Conservation (phyloP, 1,139 yeast species). For the Diutina rugosa region DNA sequence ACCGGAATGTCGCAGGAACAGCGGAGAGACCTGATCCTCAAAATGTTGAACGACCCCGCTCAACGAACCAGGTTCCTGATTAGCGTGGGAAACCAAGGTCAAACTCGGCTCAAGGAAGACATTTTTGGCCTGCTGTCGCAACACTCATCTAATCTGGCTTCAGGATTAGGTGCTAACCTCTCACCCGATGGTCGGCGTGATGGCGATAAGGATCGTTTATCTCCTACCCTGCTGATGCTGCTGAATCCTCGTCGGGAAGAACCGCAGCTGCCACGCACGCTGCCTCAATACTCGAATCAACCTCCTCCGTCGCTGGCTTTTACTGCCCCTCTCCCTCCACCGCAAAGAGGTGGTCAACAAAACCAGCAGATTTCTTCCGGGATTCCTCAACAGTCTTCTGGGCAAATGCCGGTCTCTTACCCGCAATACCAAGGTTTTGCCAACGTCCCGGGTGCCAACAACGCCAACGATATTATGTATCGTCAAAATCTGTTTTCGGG, state of each 20-base stretch:
- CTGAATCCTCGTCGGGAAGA: neutral
- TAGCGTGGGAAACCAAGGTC: neutral
- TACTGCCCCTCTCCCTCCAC: neutral
- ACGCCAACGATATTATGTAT: neutral
- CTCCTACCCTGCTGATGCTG: constrained; percentile 1
- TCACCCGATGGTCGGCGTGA: neutral
- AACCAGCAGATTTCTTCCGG: neutral
- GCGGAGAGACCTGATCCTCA: constrained; percentile 29
- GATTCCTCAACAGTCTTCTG: neutral
- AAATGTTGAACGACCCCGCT: constrained; percentile 12
- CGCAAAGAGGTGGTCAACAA: neutral
- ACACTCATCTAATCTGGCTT: neutral
- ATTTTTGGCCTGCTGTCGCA: neutral
- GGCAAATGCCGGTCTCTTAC: neutral
- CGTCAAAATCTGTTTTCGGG: neutral
- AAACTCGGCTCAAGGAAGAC: neutral
- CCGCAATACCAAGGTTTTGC: neutral
- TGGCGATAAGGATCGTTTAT: neutral
- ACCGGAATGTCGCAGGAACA: constrained; percentile 29
- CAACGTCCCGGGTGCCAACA: neutral
- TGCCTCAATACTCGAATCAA: neutral
- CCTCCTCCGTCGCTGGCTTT: neutral
- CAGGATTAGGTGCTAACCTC: neutral
- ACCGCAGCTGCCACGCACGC: neutral
- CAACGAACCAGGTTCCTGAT: constrained; percentile 1